Base-by-base conservation (phyloP, 1,139 yeast species). In the Candida sanyaensis region DNA sequence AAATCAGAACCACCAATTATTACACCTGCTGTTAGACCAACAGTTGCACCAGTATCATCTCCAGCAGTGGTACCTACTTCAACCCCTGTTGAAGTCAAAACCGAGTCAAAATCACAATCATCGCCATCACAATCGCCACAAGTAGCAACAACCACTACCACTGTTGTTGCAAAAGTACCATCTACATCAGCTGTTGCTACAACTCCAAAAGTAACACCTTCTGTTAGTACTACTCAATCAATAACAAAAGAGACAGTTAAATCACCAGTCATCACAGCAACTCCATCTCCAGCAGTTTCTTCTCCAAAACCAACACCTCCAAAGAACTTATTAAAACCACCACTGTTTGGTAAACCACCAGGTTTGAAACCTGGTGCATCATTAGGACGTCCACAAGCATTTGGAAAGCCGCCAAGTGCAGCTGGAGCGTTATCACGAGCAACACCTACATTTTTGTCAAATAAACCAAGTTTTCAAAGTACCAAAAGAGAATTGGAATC, bases 401-500 rank as follows among this genome's bases (percentile, higher is more conserved):
- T 61, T 45, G 60, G 66, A 9, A 64, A 64, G 37, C 64, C 64
- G 12, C 58, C 50, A 8, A 46, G 50, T 33, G 42, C 42, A 21
- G 58, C 30, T 43, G 56, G 50, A 27, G 52, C 54, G 13, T 56
- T 68, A 39, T 50, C 65, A 2, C 62, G 64, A 43, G 71, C 74
- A 17, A 21, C 47, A 23, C 73, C 74, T 11, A 71, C 64, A 47
- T 69, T 68, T 46, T 51, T 66, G 12, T 62, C 73, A 9, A 67
- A 63, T 41, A 69, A 68, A 50, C 68, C 68, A 2, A 53, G 57
- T 28, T 55, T 43, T 33, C 33, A 41, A 21, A 40, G 37, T 28
- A 40, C 33, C 8, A 58, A 58, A 39, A 51, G 58, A 40, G 61
- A 55, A 39, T 37, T 49, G 12, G 57, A 54, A 29, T 43, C 42